Conservation (phyloP, 2,329 filamentous ascomycete genomes). For the Mariannaea sp. region DNA sequence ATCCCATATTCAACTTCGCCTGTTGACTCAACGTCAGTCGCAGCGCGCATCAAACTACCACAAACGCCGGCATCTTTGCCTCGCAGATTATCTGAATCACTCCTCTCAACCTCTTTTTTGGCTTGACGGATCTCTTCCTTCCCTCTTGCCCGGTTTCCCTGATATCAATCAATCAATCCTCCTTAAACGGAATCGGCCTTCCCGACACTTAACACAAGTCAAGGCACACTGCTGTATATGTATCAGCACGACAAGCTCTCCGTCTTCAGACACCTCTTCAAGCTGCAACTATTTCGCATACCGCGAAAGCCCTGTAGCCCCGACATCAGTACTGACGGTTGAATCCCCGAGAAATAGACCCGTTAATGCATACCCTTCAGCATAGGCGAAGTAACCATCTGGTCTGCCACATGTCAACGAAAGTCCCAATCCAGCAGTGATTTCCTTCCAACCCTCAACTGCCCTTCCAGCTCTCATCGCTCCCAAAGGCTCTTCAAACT, state of each 20-base stretch:
- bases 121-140: constrained; percentile 3
- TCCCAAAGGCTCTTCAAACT: constrained; percentile 47
- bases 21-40: constrained; percentile 37
- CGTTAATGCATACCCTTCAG: constrained; percentile 62
- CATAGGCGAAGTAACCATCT: constrained; percentile 51
- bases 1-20: constrained; percentile 26
- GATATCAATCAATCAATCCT: constrained; percentile 16
- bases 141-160: constrained; percentile 6
- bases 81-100: neutral
- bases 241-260: constrained; percentile 93
- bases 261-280: constrained; percentile 94
- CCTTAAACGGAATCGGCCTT: constrained; percentile 27
- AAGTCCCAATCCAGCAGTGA: constrained; percentile 60
- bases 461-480: constrained; percentile 43
- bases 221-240: constrained; percentile 75
- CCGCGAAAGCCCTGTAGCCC: constrained; percentile 90
- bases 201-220: constrained; percentile 40
- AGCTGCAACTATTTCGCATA: constrained; percentile 97
- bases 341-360: constrained; percentile 57
- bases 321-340: constrained; percentile 91
- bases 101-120: constrained; percentile 5
- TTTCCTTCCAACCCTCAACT: constrained; percentile 50
- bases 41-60: constrained; percentile 33
- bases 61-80: constrained; percentile 15
- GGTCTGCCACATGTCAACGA: constrained; percentile 61